Base-by-base conservation (phyloP, 2,329 filamentous ascomycete genomes). In the Botrytis paeoniae region DNA sequence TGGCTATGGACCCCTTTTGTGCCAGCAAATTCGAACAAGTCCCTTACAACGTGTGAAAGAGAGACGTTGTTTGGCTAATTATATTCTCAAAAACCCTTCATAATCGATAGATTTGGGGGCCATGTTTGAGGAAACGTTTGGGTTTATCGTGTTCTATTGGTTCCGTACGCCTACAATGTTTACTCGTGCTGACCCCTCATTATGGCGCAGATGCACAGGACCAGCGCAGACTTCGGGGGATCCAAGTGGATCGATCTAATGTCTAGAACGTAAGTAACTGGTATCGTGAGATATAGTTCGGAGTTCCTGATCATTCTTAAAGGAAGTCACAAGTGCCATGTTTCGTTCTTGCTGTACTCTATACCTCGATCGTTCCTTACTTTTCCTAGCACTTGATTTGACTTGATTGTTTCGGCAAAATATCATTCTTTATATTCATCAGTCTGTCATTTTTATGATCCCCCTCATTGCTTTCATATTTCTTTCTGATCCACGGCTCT, bases 321-420 rank as follows among this genome's bases (percentile, higher is more conserved):
- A 57, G 65, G 65, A 68, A 68, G 65, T 68, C 35, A 41, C 25
- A 57, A 57, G 45, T 57, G 48, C 32, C 39, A 9, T 57, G 37
- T 57, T 41, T 43, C 48, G 65, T 69, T 69, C 65, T 43, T 57
- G 25, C n/a, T 25, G 10, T 57, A n/a, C 51, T 43, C 48, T 32
- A 57, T 7, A 22, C 64, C 18, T 32, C 37, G 25, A 69, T 57
- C 48, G 32, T 69, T 57, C 48, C 22, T 66, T 25, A 29, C 51
- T 43, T 41, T 68, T n/a, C 35, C 43, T 4, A 32, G 22, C 37
- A 68, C 35, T 41, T 68, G 65, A 32, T 35, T 57, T 57, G 7
- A 29, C 2, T 29, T 39, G 29, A 32, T 9, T 29, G 39, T 16
- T 12, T 41, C 29, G 57, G n/a, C 14, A 29, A 18, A 57, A 9